Base-by-base conservation (phyloP, 306 rosid genomes). In the Gastrolobium bilobum region DNA sequence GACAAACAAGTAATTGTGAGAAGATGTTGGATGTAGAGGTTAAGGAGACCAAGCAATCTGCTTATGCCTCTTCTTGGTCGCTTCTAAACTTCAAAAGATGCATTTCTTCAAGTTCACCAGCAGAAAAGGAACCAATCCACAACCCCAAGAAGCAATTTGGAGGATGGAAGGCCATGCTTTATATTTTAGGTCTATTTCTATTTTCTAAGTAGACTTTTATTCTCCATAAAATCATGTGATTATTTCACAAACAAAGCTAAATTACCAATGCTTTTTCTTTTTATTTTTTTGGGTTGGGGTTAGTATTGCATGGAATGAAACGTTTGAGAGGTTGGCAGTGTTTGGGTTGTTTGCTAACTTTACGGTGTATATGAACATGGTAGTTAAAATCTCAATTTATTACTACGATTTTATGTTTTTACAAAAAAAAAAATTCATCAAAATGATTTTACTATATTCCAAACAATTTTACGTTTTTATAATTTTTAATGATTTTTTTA, bases 81-180 rank as follows among this genome's bases (percentile, higher is more conserved):
- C 39, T 79, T 13, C 29, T 59, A 34, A 20, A 53, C 50, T 26
- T 59, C 39, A 59, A 58, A 59, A 59, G 38, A 39, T 50, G 73
- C 54, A 29, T 48, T 79, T 48, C 57, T 51, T 51, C 65, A 64
- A 7, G 20, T 50, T 13, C 63, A 30, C 39, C 73, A 35, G 7
- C 26, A 1, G 26, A 20, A 20, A 20, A 20, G 26, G 26, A 20
- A 20, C 26, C 26, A 20, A 20, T 20, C 44, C 5, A 68, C 47
- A 44, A 51, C 6, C 13, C 6, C 31, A 64, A 4, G 37, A 75
- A 71, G 34, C 79, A 81, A 37, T 89, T 86, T 8, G 92, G 92
- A 65, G 97, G 97, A 44, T 91, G 95, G 97, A 94, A 47, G 83
- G 88, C 91, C 83, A 81, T 91, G 84, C 82, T 91, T 40, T 90